phyloP scores from a whole-genome alignment of 768 basidiomycete species.

The Pseudohyphozyma bogoriensis region DNA sequence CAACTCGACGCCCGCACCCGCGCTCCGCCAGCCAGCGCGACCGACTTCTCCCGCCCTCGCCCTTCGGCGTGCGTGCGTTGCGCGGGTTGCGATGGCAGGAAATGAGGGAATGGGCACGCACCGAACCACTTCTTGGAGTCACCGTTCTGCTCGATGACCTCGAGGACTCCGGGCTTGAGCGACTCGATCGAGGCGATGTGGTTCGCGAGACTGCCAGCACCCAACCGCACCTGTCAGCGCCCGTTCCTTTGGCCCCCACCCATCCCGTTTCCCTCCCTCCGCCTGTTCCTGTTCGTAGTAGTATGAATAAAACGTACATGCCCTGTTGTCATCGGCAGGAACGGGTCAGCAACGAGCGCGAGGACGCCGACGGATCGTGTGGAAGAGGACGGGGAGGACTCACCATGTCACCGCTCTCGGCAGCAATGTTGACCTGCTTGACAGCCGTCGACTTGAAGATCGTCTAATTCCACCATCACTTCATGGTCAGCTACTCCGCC shows the following conservation, averaged over 20 bases:
- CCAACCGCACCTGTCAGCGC: no score
- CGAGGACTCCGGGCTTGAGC: constrained; percentile 84
- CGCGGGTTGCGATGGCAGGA: neutral
- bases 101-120: constrained; percentile 41
- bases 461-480: constrained; percentile 60
- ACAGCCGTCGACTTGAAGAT: constrained; percentile 86
- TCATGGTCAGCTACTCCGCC: neutral
- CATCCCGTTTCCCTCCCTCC: no score
- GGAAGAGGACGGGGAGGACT: neutral
- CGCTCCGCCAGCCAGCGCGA: neutral
- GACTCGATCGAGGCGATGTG: constrained; percentile 97
- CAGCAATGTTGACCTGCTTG: constrained; percentile 88
- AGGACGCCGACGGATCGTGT: no score
- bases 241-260: no score
- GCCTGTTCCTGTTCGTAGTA: no score
- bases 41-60: neutral
- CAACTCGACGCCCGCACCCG: neutral
- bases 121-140: constrained; percentile 93
- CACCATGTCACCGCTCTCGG: constrained; percentile 85
- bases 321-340: no score
- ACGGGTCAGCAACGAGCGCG: no score
- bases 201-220: constrained; percentile 58
- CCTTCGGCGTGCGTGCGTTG: neutral
- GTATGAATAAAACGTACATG: no score
- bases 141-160: constrained; percentile 71